These are phyloP conservation scores for Syncephalis plumigaleata DNA, from an alignment of 371 early-diverging fungal genomes.

Conservation along the genomic window DNA sequence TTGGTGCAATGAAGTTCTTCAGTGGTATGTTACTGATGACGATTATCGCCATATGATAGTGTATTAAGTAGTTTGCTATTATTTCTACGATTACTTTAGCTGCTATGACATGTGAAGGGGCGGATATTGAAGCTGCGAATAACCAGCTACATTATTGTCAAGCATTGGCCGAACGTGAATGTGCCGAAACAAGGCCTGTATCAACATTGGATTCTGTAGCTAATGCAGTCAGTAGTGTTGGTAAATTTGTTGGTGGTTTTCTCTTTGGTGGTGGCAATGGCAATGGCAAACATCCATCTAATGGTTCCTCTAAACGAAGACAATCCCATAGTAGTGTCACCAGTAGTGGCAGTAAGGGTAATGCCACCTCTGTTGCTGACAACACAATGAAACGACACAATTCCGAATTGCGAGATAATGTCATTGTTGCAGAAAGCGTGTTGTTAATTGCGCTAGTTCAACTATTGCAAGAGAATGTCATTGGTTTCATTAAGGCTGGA, in stretches of 20 bases:
- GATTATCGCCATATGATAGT: slow-evolving; percentile 6
- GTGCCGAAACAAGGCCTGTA: slow-evolving; percentile 24
- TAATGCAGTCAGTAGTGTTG: slow-evolving; percentile 4
- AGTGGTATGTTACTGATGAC: slow-evolving; percentile 14
- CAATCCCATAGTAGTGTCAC: too few relatives aligned
- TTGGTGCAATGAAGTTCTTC: slow-evolving; percentile 20
- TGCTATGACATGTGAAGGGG: slow-evolving; percentile 25
- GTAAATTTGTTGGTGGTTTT: slow-evolving; percentile 14
- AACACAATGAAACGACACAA: slow-evolving; percentile 17
- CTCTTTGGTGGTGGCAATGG: slow-evolving; percentile 7
- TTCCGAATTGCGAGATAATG: slow-evolving; percentile 28
- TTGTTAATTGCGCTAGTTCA: slow-evolving; percentile 30
- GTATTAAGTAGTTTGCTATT: background rate
- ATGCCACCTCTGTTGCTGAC: slow-evolving; percentile 6
- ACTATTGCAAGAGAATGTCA: slow-evolving; percentile 29
- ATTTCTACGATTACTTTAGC: background rate
- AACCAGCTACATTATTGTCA: slow-evolving; percentile 21
- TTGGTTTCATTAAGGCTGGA: slow-evolving; percentile 39
- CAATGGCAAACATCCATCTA: slow-evolving; percentile 4
- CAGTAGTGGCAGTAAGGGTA: background rate
- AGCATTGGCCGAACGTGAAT: slow-evolving; percentile 24
- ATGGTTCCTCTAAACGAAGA: background rate
- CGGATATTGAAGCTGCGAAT: slow-evolving; percentile 25
- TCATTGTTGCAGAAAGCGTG: slow-evolving; percentile 35
- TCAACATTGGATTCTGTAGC: slow-evolving; percentile 5